Conservation (phyloP, 768 basidiomycete genomes). For the Boletus vinaceobasis region DNA sequence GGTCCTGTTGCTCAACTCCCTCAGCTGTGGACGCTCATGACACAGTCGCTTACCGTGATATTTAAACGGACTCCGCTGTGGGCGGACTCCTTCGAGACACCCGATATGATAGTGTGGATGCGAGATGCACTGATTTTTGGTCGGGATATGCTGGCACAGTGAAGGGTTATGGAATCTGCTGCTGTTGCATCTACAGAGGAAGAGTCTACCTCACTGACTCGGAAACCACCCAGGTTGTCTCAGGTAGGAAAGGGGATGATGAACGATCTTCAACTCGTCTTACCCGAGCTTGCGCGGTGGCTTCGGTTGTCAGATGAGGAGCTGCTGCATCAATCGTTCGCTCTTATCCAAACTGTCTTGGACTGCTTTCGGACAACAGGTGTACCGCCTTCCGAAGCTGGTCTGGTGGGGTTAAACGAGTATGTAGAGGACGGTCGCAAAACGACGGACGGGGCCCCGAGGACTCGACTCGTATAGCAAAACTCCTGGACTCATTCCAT, state of each 20-base stretch:
- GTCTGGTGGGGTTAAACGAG: constrained; percentile 64
- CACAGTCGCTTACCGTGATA: constrained; percentile 72
- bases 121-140: constrained; percentile 95
- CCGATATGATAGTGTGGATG: constrained; percentile 96
- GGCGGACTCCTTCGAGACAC: constrained; percentile 75
- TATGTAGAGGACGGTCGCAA: constrained; percentile 59
- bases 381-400: constrained; percentile 51
- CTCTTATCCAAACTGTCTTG: constrained; percentile 76
- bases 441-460: constrained; percentile 41
- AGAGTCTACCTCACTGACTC: constrained; percentile 17
- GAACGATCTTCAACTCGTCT: constrained; percentile 68
- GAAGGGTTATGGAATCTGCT: constrained; percentile 74
- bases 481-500: constrained; percentile 40
- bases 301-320: constrained; percentile 90
- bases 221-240: constrained; percentile 49
- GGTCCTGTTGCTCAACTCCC: constrained; percentile 55
- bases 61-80: constrained; percentile 82
- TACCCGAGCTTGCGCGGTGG: constrained; percentile 82
- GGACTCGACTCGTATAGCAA: constrained; percentile 52
- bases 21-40: constrained; percentile 81
- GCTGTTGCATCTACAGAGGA: constrained; percentile 23
- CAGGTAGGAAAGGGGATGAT: constrained; percentile 71
- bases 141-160: constrained; percentile 77
- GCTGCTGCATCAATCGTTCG: constrained; percentile 83
- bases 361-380: constrained; percentile 67